Conservation (phyloP, 176 grass and related monocot genomes). For the Hordeum marinum region DNA sequence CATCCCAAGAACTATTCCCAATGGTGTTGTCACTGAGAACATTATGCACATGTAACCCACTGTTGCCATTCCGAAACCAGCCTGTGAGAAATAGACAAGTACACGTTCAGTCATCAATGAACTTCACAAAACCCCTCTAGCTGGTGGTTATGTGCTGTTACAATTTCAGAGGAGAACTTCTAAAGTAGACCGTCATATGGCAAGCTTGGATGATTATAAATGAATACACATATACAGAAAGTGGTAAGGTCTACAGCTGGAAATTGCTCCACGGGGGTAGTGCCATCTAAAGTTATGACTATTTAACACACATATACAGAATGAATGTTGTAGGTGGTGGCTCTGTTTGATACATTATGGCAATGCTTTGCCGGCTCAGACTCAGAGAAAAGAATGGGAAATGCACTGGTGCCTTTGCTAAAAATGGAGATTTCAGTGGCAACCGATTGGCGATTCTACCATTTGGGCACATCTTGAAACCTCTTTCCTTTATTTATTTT, state of each 20-base stretch:
- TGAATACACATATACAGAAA: not conserved
- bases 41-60: slow-evolving; percentile 96
- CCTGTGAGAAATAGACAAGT: slow-evolving; percentile 49
- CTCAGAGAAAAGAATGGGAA: not conserved
- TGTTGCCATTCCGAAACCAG: slow-evolving; percentile 75
- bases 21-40: slow-evolving; percentile 88
- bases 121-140: not conserved
- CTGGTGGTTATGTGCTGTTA: not conserved
- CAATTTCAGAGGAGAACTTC: not conserved
- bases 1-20: slow-evolving; percentile 95
- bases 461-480: not conserved
- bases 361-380: not conserved
- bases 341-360: not conserved
- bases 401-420: not conserved
- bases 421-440: not conserved
- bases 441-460: not conserved
- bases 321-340: not conserved
- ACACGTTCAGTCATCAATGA: slow-evolving; percentile 12
- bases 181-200: not conserved
- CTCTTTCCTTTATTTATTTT: not conserved
- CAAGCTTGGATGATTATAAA: not conserved
- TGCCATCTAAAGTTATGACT: not conserved
- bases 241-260: not conserved
- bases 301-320: not conserved
- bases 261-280: not conserved